Conservation (phyloP, 2,329 filamentous ascomycete species). For the Aspergillus pseudonomiae region DNA sequence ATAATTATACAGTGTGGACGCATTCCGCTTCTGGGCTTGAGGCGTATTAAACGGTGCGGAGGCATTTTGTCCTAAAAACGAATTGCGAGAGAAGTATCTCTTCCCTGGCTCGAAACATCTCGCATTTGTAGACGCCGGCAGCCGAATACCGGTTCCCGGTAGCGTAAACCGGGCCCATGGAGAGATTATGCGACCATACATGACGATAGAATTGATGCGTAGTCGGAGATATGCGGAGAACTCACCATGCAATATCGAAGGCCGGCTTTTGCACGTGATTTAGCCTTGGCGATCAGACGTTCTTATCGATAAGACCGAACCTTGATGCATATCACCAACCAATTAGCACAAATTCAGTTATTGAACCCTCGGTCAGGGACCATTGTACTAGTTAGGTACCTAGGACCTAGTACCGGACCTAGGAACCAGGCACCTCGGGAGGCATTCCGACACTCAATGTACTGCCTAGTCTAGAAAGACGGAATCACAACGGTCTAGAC, state of each 20-base stretch:
- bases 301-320: constrained; percentile 1
- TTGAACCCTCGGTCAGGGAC: neutral
- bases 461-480: neutral
- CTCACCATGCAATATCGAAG: constrained; percentile 11
- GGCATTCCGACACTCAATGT: neutral
- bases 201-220: constrained; percentile 22
- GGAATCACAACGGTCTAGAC: neutral
- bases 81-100: constrained; percentile 39
- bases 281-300: constrained; percentile 9
- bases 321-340: neutral
- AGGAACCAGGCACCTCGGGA: neutral
- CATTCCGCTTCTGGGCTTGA: constrained; percentile 52
- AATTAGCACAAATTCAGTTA: neutral
- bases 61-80: constrained; percentile 28
- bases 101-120: constrained; percentile 26
- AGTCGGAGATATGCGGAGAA: constrained; percentile 19
- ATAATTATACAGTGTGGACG: constrained; percentile 55
- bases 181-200: constrained; percentile 34
- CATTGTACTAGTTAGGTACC: neutral
- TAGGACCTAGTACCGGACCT: too few species aligned
- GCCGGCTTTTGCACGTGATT: constrained; percentile 24
- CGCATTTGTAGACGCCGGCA: constrained; percentile 17
- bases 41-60: constrained; percentile 39
- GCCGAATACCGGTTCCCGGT: constrained; percentile 15
- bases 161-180: constrained; percentile 28